Evolutionary conservation across 805 yeast species (phyloP).

Genomic region (Sungouiozyma intestinalis): DNA sequence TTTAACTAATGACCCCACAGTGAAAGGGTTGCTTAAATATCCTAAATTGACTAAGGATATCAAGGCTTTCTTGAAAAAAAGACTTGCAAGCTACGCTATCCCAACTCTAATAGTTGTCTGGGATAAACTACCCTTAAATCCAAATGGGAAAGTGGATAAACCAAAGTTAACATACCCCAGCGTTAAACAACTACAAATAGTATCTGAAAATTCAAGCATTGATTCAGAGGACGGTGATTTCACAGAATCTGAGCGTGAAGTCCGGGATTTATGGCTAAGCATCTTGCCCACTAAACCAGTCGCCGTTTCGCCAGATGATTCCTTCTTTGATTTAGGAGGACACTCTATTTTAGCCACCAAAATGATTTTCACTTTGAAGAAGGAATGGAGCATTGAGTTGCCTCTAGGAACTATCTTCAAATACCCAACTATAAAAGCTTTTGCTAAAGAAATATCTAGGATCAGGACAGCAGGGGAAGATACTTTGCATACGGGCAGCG

Average conservation of each 20-base stretch:
- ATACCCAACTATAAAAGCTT: conserved; percentile 71
- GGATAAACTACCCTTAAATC: conserved; percentile 80
- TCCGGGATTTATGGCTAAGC: conserved; percentile 76
- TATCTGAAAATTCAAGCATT: conserved; percentile 40
- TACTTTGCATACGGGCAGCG: conserved; percentile 14
- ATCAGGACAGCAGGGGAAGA: conserved; percentile 36
- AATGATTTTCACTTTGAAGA: conserved; percentile 88
- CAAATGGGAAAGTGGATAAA: conserved; percentile 97
- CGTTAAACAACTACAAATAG: conserved; percentile 70
- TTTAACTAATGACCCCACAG: conserved; percentile 48
- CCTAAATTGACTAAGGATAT: conserved; percentile 70
- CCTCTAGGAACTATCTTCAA: conserved; percentile 88
- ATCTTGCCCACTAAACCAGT: conserved; percentile 83
- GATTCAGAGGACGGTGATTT: conserved; percentile 43
- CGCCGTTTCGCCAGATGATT: conserved; percentile 63
- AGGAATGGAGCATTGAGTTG: conserved; percentile 63
- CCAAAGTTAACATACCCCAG: conserved; percentile 95
- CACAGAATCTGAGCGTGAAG: conserved; percentile 51
- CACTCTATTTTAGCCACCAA: conserved; percentile 95
- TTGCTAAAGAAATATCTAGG: conserved; percentile 62
- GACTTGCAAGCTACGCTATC: conserved; percentile 86
- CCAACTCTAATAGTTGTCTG: conserved; percentile 89
- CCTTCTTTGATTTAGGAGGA: conserved; percentile 96
- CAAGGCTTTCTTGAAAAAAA: conserved; percentile 70
- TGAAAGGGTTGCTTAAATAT: conserved; percentile 67